Percentiles rank a stretch among this genome's conserved stretches.
These are phyloP conservation scores for Cupressus sempervirens DNA, from an alignment of 75 land plant genomes.

Conservation along the genomic window DNA sequence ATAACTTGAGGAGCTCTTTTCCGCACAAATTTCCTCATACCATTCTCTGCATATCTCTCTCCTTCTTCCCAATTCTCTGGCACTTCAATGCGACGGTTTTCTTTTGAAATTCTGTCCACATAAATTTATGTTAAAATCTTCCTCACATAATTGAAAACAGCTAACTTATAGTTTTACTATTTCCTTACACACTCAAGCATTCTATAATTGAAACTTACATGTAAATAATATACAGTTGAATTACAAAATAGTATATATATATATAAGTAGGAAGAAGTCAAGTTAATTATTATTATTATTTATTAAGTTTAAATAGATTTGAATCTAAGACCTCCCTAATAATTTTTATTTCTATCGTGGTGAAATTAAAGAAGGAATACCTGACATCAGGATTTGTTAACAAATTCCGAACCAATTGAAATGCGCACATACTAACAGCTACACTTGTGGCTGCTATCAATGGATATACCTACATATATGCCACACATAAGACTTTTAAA, in stretches of 20 bases:
- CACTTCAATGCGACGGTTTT: conserved; percentile 36
- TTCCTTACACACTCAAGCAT: no score
- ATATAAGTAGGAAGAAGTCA: no score
- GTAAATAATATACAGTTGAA: no score
- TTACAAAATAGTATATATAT: no score
- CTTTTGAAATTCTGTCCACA: conserved; percentile 52
- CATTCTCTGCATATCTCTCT: conserved; percentile 55
- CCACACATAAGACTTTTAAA: neutral
- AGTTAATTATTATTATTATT: no score
- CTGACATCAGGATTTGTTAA: conserved; percentile 86
- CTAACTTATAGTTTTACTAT: no score
- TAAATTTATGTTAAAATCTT: neutral
- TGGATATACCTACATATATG: conserved; percentile 56
- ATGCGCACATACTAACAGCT: conserved; percentile 73
- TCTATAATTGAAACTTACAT: no score
- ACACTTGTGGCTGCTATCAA: conserved; percentile 71
- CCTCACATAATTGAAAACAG: no score
- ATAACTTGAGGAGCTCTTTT: conserved; percentile 50
- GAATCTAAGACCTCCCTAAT: no score
- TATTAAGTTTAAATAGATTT: no score
- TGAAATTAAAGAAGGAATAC: conserved; percentile 24
- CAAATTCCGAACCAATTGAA: conserved; percentile 61
- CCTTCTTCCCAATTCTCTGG: conserved; percentile 77
- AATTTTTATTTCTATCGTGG: no score
- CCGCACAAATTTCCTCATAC: conserved; percentile 55